These are phyloP conservation scores for Lecanicillium sp. DNA, from an alignment of 2,329 filamentous ascomycete genomes.

Conservation along the genomic window DNA sequence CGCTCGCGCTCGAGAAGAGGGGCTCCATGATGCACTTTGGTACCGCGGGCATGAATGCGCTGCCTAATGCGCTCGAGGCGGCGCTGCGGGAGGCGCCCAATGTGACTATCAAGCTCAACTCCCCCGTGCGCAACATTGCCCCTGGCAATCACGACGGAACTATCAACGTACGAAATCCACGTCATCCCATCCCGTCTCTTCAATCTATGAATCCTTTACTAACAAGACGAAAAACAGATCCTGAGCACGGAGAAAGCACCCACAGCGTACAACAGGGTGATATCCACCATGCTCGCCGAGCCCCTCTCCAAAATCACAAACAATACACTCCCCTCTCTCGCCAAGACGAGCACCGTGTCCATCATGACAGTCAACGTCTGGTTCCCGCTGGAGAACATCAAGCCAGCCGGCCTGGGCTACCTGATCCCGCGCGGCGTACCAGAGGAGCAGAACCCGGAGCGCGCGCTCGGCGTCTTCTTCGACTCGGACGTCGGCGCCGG, in stretches of 20 bases:
- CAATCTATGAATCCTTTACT: too few relatives aligned
- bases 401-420: conserved; percentile 76
- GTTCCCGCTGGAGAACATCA: conserved; percentile 59
- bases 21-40: conserved; percentile 28
- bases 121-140: conserved; percentile 39
- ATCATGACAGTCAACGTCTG: conserved; percentile 92
- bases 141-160: conserved; percentile 27
- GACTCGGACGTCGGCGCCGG: conserved; percentile 54
- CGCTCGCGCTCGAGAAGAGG: conserved; percentile 21
- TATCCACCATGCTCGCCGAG: conserved; percentile 55
- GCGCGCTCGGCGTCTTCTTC: conserved; percentile 85
- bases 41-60: conserved; percentile 53
- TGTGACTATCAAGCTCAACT: conserved; percentile 47
- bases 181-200: background rate
- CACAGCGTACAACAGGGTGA: conserved; percentile 45
- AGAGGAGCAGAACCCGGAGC: conserved; percentile 68
- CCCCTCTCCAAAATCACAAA: conserved; percentile 30
- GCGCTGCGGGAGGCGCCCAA: conserved; percentile 46
- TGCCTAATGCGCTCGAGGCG: conserved; percentile 46
- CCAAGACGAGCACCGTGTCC: conserved; percentile 57
- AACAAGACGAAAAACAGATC: too few relatives aligned
- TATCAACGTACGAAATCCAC: conserved; percentile 30
- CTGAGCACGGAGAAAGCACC: conserved; percentile 9
- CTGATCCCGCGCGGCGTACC: conserved; percentile 72
- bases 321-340: conserved; percentile 38